These are phyloP conservation scores for Scutellaria barbata DNA, from an alignment of 257 asterid genomes.

Conservation along the genomic window DNA sequence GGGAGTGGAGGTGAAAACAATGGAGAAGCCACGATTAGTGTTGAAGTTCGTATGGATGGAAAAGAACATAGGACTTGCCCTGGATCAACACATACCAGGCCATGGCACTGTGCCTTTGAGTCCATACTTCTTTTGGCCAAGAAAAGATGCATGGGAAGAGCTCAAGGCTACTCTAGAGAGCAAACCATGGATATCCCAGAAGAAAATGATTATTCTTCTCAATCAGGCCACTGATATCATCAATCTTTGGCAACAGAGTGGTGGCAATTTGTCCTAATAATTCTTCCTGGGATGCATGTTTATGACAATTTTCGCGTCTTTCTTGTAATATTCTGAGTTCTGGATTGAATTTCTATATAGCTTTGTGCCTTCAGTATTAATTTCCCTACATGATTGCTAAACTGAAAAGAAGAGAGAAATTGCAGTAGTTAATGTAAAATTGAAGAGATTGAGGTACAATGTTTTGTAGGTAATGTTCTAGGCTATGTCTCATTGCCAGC, in stretches of 20 bases:
- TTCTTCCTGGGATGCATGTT: not conserved
- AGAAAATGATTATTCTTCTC: constrained; percentile 66
- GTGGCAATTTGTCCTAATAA: constrained; percentile 53
- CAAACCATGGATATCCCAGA: constrained; percentile 59
- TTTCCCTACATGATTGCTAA: constrained; percentile 9
- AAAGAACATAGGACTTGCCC: constrained; percentile 62
- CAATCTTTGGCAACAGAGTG: constrained; percentile 73
- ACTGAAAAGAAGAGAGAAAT: not conserved
- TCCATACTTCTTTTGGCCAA: constrained; percentile 61
- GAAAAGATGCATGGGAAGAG: constrained; percentile 65
- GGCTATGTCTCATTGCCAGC: constrained; percentile 46
- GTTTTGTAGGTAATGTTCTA: not conserved
- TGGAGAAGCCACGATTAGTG: constrained; percentile 47
- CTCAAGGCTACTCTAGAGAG: constrained; percentile 53
- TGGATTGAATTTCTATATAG: constrained; percentile 14
- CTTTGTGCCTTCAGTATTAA: constrained; percentile 18
- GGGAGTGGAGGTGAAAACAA: constrained; percentile 31
- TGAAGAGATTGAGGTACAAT: constrained; percentile 16
- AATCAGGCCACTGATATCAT: constrained; percentile 67
- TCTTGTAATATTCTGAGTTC: constrained; percentile 23
- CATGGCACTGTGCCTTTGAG: constrained; percentile 55
- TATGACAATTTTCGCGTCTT: not conserved
- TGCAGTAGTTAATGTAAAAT: constrained; percentile 6
- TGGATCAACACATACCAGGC: constrained; percentile 52
- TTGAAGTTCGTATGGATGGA: constrained; percentile 71